These are phyloP conservation scores for Suhomyces prunicola DNA, from an alignment of 805 yeast species.

Conservation along the genomic window DNA sequence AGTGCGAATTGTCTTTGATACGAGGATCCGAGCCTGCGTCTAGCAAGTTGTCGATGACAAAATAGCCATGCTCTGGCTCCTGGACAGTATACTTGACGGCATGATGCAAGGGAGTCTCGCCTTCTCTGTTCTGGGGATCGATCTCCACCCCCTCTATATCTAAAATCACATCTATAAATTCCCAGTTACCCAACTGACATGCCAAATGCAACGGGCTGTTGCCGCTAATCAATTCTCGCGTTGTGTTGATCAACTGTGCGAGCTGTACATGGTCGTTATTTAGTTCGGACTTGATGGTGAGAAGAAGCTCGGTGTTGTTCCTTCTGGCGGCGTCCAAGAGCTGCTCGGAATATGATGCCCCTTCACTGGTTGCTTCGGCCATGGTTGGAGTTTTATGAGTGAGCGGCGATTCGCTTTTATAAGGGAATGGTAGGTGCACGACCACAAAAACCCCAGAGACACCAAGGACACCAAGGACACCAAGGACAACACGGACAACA, in stretches of 20 bases:
- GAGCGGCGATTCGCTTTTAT: neutral
- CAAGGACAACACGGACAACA: too few relatives aligned
- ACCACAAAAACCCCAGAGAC: too few relatives aligned
- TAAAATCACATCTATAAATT: constrained; percentile 72
- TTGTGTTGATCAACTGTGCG: constrained; percentile 56
- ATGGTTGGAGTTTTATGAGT: neutral
- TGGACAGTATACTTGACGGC: constrained; percentile 74
- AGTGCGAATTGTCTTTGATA: constrained; percentile 44
- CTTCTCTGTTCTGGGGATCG: constrained; percentile 74
- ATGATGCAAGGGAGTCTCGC: constrained; percentile 85
- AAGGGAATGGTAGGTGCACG: neutral
- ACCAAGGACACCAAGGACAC: too few relatives aligned
- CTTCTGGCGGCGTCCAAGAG: constrained; percentile 83
- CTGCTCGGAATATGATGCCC: constrained; percentile 76
- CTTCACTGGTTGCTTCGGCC: constrained; percentile 25
- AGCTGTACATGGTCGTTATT: constrained; percentile 38
- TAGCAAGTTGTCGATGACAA: constrained; percentile 72
- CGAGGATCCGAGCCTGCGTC: constrained; percentile 90
- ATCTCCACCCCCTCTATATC: constrained; percentile 90
- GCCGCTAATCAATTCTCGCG: constrained; percentile 68
- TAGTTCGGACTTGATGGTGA: constrained; percentile 48
- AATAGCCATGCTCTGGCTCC: constrained; percentile 83
- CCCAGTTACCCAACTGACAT: constrained; percentile 79
- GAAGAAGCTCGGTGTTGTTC: constrained; percentile 75
- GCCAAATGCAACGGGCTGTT: constrained; percentile 82